Evolutionary conservation across 1,284 basidiomycete genomes (phyloP), one percentile per base, ranked within the genome.

Genomic region (Cerrena zonata): DNA sequence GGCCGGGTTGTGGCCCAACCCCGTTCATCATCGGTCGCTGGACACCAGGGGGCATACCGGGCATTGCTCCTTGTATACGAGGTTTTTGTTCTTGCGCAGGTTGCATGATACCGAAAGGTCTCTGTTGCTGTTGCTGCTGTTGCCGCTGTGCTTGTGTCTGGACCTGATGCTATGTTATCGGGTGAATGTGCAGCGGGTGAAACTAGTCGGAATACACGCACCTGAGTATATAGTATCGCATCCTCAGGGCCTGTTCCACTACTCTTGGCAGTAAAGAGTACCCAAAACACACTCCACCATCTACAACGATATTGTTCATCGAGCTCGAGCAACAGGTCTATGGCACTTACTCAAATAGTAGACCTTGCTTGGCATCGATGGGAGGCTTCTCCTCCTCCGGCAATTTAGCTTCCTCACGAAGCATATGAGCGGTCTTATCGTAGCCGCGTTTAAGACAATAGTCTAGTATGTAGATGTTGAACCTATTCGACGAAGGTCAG

Each of bases 261-360:
- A 52, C 80, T 84, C 68, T 89, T 89, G 43, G 86, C 85, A 11
- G 80, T 78, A 62, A 89, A 90, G 7, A 89, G 69, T 0, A 88
- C 82, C 87, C 88, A 90, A 59, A 90, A 90, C 21, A 91, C 88
- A 58, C 80, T 85, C 88, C 87, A 90, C 88, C 87, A 90, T 64
- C 87, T 89, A 59, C 39, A 19, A 30, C 4, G 30, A 45, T 30
- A 18, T 45, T 57, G n/a, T 15, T 41, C 10, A 43, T 46, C 37
- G 15, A 50, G n/a, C n/a, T 24, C 38, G 5, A 5, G 7, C 5
- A 25, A 7, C 12, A 27, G 41, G 12, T 11, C 25, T 18, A 40
- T 40, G 10, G 19, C 13, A 79, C 86, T 53, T 60, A 89, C 86
- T 90, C 88, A 68, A 88, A 90, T 36, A 90, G 71, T 52, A 90